A percentile compares a stretch with the other conserved stretches of the same genome.
These are phyloP conservation scores for Aspergillus incahuasiensis DNA, from an alignment of 495 filamentous ascomycete species.

Conservation along the genomic window DNA sequence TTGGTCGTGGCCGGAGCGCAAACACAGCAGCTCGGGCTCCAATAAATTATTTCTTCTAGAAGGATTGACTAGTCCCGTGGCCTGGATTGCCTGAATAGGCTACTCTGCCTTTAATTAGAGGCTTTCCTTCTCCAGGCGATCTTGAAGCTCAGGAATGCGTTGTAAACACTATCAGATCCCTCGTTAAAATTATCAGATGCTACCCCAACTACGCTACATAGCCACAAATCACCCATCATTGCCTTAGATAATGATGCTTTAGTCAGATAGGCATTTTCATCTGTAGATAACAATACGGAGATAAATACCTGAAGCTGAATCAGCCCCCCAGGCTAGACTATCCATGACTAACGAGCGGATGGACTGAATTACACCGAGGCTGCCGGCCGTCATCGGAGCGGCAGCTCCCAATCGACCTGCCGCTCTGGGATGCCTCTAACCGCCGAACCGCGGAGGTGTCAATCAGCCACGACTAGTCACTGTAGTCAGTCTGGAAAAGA, in stretches of 20 bases:
- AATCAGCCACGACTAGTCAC: not conserved
- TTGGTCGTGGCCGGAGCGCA: not conserved
- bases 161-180: constrained; percentile 5
- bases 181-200: constrained; percentile 1
- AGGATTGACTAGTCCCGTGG: not conserved
- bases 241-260: not conserved
- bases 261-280: not conserved
- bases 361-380: constrained; percentile 11
- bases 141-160: not conserved
- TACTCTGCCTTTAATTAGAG: not conserved
- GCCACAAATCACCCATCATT: not conserved
- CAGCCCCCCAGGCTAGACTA: constrained; percentile 1
- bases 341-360: not conserved
- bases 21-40: not conserved
- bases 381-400: constrained; percentile 31
- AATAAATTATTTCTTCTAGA: constrained; percentile 2
- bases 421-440: not conserved
- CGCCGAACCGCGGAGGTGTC: constrained; percentile 20
- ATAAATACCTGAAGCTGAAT: not conserved
- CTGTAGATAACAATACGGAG: not conserved
- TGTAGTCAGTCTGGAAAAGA: not conserved
- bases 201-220: not conserved
- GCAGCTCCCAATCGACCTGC: not conserved
- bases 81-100: not conserved
- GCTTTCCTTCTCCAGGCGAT: constrained; percentile 5